Evolutionary conservation across 306 rosid genomes (phyloP), one percentile per base, ranked within the genome.

Genomic region (Arachis stenosperma): DNA sequence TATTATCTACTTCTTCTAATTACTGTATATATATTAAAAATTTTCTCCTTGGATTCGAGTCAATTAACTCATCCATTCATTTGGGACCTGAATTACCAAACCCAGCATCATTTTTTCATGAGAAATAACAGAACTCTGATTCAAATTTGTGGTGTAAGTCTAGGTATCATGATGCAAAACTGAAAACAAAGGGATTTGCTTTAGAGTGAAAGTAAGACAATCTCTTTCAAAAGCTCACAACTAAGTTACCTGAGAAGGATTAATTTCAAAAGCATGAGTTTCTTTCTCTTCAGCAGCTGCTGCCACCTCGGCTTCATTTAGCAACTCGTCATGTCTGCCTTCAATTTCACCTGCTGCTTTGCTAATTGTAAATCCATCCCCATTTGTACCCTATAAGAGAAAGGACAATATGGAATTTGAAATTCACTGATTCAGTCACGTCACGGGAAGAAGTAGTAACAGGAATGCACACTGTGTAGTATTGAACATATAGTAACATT

Each of bases 261-360:
- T 91, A 70, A 92, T 57, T 77, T 92, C 98, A 76, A 90, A 94
- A 62, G 97, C 73, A 85, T 94, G 97, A 67, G 96, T 80, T 81
- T 88, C 92, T 85, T 92, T 94, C 83, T 91, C 97, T 75, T 94
- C 97, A 36, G 90, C 96, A 47, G 75, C 96, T 36, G 98, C 97
- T 17, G 92, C 96, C 78, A 86, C 82, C 85, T 89, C 96, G 61
- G 95, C 98, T 86, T 86, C 89, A 81, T 88, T 86, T 50, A 94
- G 76, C 88, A 94, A 87, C 70, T 88, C 94, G 43, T 84, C 90
- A 50, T 89, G 90, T 57, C 81, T 86, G 73, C 82, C 84, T 73
- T 60, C 82, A 82, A 88, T 81, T 82, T 94, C 98, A 75, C 96
- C 95, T 44, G 86, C 76, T 74, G 93, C 77, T 87, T 89, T 94